Evolutionary conservation across 257 asterid species (phyloP).

Genomic region (Plantago ovata): DNA sequence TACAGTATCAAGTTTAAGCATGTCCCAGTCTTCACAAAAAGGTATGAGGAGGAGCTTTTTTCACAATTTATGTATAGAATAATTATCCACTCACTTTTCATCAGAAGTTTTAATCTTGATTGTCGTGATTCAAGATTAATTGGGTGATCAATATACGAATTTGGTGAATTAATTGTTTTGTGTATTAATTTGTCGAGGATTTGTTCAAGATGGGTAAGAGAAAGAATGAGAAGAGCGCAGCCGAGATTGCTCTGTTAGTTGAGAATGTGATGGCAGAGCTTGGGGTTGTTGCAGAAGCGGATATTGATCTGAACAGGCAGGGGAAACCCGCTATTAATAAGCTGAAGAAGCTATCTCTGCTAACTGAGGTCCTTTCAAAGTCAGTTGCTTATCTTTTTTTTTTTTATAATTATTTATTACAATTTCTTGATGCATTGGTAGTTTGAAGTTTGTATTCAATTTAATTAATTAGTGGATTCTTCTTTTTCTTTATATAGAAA

Average conservation of each 20-base stretch:
- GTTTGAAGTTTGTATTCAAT: neutral
- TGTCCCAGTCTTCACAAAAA: too few relatives aligned
- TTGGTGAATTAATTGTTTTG: slow-evolving; percentile 4
- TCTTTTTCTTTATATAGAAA: slow-evolving; percentile 62
- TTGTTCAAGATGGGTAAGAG: slow-evolving; percentile 78
- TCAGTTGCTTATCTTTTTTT: slow-evolving; percentile 30
- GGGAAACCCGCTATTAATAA: slow-evolving; percentile 85
- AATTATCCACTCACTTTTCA: too few relatives aligned
- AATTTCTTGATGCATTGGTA: neutral
- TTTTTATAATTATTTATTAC: neutral
- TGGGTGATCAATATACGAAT: neutral
- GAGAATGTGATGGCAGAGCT: slow-evolving; percentile 95
- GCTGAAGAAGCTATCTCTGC: slow-evolving; percentile 81
- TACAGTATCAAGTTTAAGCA: too few relatives aligned
- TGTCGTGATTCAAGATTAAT: too few relatives aligned
- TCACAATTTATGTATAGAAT: too few relatives aligned
- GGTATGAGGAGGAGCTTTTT: too few relatives aligned
- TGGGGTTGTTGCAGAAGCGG: slow-evolving; percentile 90
- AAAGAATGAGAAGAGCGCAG: slow-evolving; percentile 80
- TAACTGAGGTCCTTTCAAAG: slow-evolving; percentile 87
- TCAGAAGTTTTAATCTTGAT: too few relatives aligned
- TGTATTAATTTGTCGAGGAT: slow-evolving; percentile 34
- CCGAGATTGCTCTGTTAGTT: slow-evolving; percentile 79
- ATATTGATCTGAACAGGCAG: slow-evolving; percentile 81
- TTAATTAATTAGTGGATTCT: slow-evolving; percentile 21